Base-by-base conservation (phyloP, 352 stramenopile genomes). In the Phytopythium oedochilum region DNA sequence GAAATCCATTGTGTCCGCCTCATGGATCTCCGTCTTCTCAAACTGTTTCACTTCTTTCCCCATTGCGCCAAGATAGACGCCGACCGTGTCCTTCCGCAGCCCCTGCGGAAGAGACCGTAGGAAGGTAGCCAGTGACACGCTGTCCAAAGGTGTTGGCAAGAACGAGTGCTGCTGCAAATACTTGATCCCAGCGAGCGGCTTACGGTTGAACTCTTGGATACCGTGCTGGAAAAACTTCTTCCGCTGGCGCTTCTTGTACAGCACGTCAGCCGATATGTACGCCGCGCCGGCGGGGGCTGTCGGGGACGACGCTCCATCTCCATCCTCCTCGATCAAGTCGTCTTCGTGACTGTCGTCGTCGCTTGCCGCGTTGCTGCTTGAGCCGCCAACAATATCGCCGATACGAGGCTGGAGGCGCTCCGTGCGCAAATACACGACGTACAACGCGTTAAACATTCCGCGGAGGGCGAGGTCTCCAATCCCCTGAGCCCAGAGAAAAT, bases 141-240 rank as follows among this genome's bases (percentile, higher is more conserved):
- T 73, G 51, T 96, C 73, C 18, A 93, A 66, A 26, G 84, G 81
- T 1, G 83, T 81, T 10, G 86, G 84, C 14, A 97, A 35, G 44
- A 97, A 89, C 0, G 63, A 60, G 31, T 94, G 68, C 43, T 92
- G 71, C 54, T 94, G 78, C 32, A 94, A 68, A 46, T 91, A 92
- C 57, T 85, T 80, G 66, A 97, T 87, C 49, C 92, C 94, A n/a
- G 86, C 81, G 14, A 96, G 72, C 14, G 82, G 84, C n/a, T 94
- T 94, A 18, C 85, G 78, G 64, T 99, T 99, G 71, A 99, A 99
- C 49, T 92, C 73, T 47, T 89, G 62, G 44, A 97, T 94, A 2
- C 91, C 88, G 34, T 89, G 75, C 58, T 92, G 82, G 43, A 93
- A 92, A 35, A 86, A 77, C 44, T 89, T 86, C 45, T 94, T 94